Conservation (phyloP, 179 eudicot genomes). For the Pouteria campechiana region DNA sequence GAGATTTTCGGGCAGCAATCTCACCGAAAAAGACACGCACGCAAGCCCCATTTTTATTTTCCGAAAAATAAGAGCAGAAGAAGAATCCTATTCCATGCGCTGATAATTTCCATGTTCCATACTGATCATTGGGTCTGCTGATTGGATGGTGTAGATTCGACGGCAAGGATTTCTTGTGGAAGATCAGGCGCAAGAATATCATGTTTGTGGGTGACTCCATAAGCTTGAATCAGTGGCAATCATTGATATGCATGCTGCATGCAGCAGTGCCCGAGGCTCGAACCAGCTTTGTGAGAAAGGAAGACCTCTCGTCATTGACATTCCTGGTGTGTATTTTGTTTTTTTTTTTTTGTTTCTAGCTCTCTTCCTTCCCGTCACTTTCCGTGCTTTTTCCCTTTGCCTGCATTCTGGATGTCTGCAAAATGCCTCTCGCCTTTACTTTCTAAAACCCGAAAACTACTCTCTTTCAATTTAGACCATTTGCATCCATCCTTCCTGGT, state of each 20-base stretch:
- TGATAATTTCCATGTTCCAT: too few relatives aligned
- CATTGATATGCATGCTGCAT: conserved; percentile 62
- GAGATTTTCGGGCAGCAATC: too few relatives aligned
- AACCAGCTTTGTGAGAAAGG: conserved; percentile 13
- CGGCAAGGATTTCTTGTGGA: conserved; percentile 45
- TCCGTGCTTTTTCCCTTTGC: neutral
- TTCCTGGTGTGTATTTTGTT: conserved; percentile 34
- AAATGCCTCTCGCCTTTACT: neutral
- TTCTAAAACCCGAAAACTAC: too few relatives aligned
- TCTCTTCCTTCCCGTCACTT: neutral
- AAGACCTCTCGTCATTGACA: conserved; percentile 24
- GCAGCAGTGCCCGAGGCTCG: conserved; percentile 44
- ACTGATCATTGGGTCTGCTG: too few relatives aligned
- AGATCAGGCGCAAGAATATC: conserved; percentile 62
- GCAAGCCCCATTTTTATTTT: too few relatives aligned
- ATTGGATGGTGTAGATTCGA: conserved; percentile 35
- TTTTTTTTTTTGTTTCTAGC: neutral
- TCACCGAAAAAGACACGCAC: too few relatives aligned
- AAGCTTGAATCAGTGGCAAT: conserved; percentile 79
- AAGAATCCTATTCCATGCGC: too few relatives aligned
- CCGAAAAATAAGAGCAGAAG: too few relatives aligned
- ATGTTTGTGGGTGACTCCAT: conserved; percentile 96
- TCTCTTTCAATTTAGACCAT: too few relatives aligned
- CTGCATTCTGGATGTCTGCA: neutral
- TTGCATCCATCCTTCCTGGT: too few relatives aligned